phyloP scores from a whole-genome alignment of 148 eudicot species.

The Camellia japonica region DNA sequence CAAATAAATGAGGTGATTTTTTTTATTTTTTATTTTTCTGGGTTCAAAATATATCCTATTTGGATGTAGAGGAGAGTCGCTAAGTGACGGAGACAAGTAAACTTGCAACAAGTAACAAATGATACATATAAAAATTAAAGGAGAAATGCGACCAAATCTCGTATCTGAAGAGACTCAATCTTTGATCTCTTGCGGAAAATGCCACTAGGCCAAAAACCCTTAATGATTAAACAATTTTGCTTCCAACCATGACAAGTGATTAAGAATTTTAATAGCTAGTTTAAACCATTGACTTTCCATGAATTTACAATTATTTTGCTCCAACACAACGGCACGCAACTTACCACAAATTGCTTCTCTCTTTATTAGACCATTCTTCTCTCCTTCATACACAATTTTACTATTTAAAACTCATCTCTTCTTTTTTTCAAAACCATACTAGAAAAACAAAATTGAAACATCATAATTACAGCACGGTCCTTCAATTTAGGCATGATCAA shows the following conservation, averaged over 20 bases:
- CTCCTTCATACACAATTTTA: neutral
- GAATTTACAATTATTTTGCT: neutral
- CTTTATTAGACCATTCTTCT: neutral
- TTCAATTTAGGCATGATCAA: too few species aligned
- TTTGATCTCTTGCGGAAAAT: too few species aligned
- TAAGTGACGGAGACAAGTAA: too few species aligned
- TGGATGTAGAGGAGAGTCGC: too few species aligned
- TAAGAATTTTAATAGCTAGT: neutral
- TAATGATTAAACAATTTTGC: neutral
- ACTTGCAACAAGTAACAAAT: too few species aligned
- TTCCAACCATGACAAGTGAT: neutral
- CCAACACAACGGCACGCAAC: neutral
- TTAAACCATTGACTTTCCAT: slow-evolving; percentile 12
- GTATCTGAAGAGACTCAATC: too few species aligned
- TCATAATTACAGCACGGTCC: neutral
- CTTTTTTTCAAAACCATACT: neutral
- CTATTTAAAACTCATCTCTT: neutral
- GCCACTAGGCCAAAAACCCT: too few species aligned
- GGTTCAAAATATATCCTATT: too few species aligned
- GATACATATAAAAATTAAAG: too few species aligned
- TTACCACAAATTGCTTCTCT: neutral
- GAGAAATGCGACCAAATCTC: too few species aligned
- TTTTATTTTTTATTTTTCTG: too few species aligned
- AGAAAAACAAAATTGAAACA: neutral
- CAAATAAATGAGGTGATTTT: too few species aligned